Evolutionary conservation across 371 early-diverging fungal species (phyloP).

Genomic region (Actinomortierella ambigua): DNA sequence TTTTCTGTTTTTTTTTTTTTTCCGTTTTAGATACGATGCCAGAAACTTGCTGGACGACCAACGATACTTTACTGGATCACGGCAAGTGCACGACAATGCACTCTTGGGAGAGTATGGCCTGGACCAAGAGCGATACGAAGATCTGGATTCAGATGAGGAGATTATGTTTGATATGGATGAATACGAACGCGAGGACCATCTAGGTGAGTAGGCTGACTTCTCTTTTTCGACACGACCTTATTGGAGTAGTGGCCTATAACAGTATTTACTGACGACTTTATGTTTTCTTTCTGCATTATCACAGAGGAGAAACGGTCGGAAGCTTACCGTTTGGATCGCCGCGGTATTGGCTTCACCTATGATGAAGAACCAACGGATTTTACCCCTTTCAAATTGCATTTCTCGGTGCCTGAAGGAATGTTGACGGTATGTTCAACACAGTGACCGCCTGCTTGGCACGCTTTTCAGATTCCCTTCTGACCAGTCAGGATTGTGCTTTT

Average conservation of each 20-base stretch:
- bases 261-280: neutral
- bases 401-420: conserved; percentile 48
- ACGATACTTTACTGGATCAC: conserved; percentile 16
- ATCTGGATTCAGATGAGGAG: conserved; percentile 60
- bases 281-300: neutral
- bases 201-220: conserved; percentile 19
- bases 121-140: conserved; percentile 31
- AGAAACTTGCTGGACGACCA: conserved; percentile 39
- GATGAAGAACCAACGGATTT: conserved; percentile 1
- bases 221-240: neutral
- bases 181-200: conserved; percentile 50
- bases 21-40: conserved; percentile 30
- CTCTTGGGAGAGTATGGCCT: conserved; percentile 10
- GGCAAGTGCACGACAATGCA: conserved; percentile 7
- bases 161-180: conserved; percentile 51
- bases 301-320: conserved; percentile 8
- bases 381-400: conserved; percentile 20
- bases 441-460: too few relatives aligned
- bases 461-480: too few relatives aligned
- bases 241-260: neutral
- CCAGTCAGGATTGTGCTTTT: neutral
- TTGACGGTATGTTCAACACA: conserved; percentile 32
- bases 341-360: conserved; percentile 20
- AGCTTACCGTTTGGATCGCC: conserved; percentile 5
- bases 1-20: conserved; percentile 1